phyloP scores from a whole-genome alignment of 768 basidiomycete genomes.

The Rhizopogon roseolus region DNA sequence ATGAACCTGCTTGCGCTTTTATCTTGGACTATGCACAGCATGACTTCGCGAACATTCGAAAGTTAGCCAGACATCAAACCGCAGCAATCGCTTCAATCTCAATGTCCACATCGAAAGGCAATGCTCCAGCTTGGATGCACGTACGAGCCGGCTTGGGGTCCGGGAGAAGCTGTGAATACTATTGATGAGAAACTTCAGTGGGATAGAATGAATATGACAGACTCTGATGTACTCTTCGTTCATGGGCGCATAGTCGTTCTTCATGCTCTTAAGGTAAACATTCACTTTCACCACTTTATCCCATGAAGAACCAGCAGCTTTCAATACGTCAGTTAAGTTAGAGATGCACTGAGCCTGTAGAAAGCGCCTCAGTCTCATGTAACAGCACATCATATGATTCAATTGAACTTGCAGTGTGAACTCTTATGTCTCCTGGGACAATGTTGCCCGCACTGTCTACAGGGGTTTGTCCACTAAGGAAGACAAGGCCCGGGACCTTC shows the following conservation, averaged over 20 bases:
- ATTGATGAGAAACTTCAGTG: neutral
- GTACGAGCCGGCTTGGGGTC: constrained; percentile 67
- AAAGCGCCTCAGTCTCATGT: neutral
- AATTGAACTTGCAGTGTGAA: constrained; percentile 44
- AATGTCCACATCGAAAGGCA: constrained; percentile 66
- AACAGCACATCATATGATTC: neutral
- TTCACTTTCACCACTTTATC: constrained; percentile 55
- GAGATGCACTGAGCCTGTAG: constrained; percentile 50
- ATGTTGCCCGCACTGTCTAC: constrained; percentile 41
- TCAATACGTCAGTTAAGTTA: constrained; percentile 50
- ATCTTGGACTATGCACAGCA: constrained; percentile 25
- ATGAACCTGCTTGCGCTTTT: constrained; percentile 38
- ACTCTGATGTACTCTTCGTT: constrained; percentile 57
- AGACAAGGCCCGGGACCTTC: constrained; percentile 53
- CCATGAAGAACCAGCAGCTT: constrained; percentile 53
- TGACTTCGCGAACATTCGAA: neutral
- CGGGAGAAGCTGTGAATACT: constrained; percentile 34
- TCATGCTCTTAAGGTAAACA: constrained; percentile 58
- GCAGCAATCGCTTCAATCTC: constrained; percentile 69
- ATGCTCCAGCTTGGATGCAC: constrained; percentile 66
- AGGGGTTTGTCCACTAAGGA: constrained; percentile 57
- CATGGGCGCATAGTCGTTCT: constrained; percentile 51
- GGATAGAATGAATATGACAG: constrained; percentile 2
- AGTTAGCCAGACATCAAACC: constrained; percentile 3
- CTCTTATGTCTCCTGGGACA: constrained; percentile 50